Evolutionary conservation across 495 filamentous ascomycete species (phyloP), one percentile per base, ranked within the genome.

Genomic region (Neurospora hispaniola): DNA sequence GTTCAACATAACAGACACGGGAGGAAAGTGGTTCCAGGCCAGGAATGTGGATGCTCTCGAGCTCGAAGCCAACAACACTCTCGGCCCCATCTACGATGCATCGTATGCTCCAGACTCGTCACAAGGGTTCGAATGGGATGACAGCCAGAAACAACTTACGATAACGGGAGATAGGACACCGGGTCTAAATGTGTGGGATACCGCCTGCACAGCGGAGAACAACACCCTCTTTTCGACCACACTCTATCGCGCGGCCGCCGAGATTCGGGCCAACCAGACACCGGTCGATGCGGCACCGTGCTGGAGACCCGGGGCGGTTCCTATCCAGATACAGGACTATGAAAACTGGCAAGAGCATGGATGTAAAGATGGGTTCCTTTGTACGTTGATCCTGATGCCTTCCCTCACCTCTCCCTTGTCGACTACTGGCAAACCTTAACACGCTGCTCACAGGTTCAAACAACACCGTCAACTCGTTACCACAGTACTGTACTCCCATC

Each of bases 401-500:
- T 20, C 12, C n/a, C 11, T 16, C 18, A 44, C 31, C 40, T 42
- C 23, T 10, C 2, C 39, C 10, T 23, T 9, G 18, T 40, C 20
- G 9, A n/a, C 69, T n/a, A 20, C 59, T 44, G 70, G 43, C 23
- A 16, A 71, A 54, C 1, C 74, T 75, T 77, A 69, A 78, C 69
- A 12, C 10, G 18, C 43, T 46, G 3, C 43, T 46, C 38, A 54
- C 72, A 86, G 85, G 84, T 70, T 69, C 70, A 68, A 85, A 85
- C 73, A 86, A 86, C 69, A 83, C 83, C 5, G 79, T 81, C 41
- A 81, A 81, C 62, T 78, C 78, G 2, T 77, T 84, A 5, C 85
- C 85, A 46, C 78, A 82, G 73, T 87, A 80, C 74, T 87, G 85
- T 68, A 81, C 84, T 43, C 85, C 85, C 1, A 71, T 80, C 11